Evolutionary conservation across 345 rosid genomes (phyloP).

Genomic region (Salix arbutifolia): DNA sequence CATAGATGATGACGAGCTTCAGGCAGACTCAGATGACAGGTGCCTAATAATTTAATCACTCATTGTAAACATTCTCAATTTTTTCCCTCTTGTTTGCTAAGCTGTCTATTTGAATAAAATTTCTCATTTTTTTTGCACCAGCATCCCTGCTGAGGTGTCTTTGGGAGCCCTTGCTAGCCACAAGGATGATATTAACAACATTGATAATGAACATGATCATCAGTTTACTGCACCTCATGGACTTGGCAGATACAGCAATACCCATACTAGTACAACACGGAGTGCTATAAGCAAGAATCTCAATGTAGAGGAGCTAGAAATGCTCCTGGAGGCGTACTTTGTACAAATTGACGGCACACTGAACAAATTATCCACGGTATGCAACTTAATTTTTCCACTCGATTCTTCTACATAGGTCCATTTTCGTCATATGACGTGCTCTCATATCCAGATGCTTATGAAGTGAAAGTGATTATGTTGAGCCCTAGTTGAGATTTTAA

Average conservation of each 20-base stretch:
- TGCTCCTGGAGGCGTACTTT: constrained; percentile 96
- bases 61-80: not conserved
- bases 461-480: not conserved
- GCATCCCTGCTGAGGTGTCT: constrained; percentile 49
- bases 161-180: constrained; percentile 26
- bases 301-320: constrained; percentile 89
- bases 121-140: constrained; percentile 20
- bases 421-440: not conserved
- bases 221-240: constrained; percentile 40
- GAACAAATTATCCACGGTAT: constrained; percentile 89
- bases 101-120: not conserved
- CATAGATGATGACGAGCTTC: constrained; percentile 46
- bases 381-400: not conserved
- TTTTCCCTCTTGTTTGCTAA: not conserved
- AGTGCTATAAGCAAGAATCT: constrained; percentile 68
- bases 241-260: constrained; percentile 53
- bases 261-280: constrained; percentile 53
- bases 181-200: constrained; percentile 41
- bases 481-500: not conserved
- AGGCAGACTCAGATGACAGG: constrained; percentile 58
- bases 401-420: not conserved
- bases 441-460: not conserved
- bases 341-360: constrained; percentile 89
- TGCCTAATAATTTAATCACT: constrained; percentile 7
- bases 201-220: constrained; percentile 42